Conservation (phyloP, 805 yeast genomes). For the Wickerhamiella sorbophila region DNA sequence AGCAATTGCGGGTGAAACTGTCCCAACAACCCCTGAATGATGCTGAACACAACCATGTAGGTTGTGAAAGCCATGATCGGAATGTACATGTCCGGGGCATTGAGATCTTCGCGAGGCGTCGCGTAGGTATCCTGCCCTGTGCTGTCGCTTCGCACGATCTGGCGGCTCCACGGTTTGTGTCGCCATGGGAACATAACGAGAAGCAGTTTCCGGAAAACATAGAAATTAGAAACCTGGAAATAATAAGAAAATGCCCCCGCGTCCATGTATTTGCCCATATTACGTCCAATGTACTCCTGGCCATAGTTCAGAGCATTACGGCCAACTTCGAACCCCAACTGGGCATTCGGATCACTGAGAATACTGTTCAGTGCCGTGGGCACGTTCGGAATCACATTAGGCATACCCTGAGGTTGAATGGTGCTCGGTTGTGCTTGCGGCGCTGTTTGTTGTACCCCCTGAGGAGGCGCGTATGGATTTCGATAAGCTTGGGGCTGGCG, state of each 20-base stretch:
- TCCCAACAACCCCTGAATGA: conserved; percentile 73
- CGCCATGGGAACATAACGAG: conserved; percentile 76
- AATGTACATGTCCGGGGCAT: conserved; percentile 92
- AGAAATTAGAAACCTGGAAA: conserved; percentile 81
- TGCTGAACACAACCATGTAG: conserved; percentile 70
- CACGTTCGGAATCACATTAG: conserved; percentile 14
- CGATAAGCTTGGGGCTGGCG: not conserved
- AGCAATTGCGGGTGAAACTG: conserved; percentile 86
- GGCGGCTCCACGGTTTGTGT: conserved; percentile 71
- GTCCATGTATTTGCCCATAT: conserved; percentile 37
- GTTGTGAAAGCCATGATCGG: conserved; percentile 90
- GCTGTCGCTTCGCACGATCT: conserved; percentile 24
- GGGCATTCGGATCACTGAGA: conserved; percentile 65
- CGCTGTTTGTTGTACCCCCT: conserved; percentile 7
- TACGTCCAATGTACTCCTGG: conserved; percentile 63
- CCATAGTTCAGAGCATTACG: conserved; percentile 72
- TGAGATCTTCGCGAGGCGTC: conserved; percentile 72
- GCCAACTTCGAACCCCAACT: conserved; percentile 79
- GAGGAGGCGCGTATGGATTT: conserved; percentile 16
- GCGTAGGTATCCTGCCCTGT: conserved; percentile 36
- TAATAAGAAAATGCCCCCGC: conserved; percentile 58
- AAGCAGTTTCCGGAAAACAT: conserved; percentile 59
- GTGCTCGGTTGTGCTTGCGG: conserved; percentile 2
- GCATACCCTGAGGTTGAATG: conserved; percentile 2
- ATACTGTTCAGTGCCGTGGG: conserved; percentile 25